Evolutionary conservation across 2,329 filamentous ascomycete species (phyloP), one percentile per base, ranked within the genome.

Genomic region (Penicillium psychrosexuale): DNA sequence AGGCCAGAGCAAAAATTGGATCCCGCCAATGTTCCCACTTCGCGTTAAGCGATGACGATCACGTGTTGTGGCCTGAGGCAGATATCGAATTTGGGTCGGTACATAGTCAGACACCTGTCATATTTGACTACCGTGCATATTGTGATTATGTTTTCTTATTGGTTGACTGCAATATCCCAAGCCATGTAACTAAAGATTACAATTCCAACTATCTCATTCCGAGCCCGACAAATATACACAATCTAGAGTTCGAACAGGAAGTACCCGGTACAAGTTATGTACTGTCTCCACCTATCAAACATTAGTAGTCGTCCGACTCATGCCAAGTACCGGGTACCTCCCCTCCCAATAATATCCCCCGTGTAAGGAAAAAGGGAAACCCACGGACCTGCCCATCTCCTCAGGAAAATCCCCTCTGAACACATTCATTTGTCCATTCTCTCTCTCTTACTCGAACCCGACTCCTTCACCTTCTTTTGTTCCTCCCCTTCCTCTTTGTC

Each of bases 21-120:
- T 58, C 56, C 62, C 60, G 53, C 56, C 53, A 61, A 53, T 60
- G 55, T 62, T 60, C 67, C 72, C 67, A 66, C 62, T 65, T 70
- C 58, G 64, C 68, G 67, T 67, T 72, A 72, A 72, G 69, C 69
- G 69, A 72, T 65, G 56, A 22, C 43, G 40, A 46, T 69, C 69
- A 72, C 68, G 65, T 72, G 69, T 56, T 15, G 2, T 19, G 9
- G 54, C 56, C 55, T 58, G 15, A 60, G 57, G 55, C 37, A 22
- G 11, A 22, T 15, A 33, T 3, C 11, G 13, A 28, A 31, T 5
- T 24, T 24, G 22, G 17, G 27, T 28, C 27, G 22, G 28, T 43
- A 43, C 27, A n/a, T 15, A 9, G 31, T 33, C 22, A 13, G 30
- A 31, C 30, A 31, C 9, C 11, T 31, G 46, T 48, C 46, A 48